Evolutionary conservation across 495 filamentous ascomycete species (phyloP).

Genomic region (Articulospora tetracladia): DNA sequence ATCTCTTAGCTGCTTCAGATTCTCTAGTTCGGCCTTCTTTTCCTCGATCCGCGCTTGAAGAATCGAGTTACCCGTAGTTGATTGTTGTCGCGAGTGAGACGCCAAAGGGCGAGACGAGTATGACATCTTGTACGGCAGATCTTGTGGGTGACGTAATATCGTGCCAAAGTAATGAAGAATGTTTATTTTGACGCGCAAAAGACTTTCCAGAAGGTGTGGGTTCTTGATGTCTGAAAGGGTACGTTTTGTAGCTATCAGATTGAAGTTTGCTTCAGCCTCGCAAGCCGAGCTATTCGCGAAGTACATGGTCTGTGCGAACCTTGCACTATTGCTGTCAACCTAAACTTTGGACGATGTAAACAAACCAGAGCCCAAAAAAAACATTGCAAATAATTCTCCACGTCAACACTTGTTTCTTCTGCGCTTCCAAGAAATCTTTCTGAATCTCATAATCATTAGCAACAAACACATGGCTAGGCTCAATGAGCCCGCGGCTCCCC

Average conservation of each 20-base stretch:
- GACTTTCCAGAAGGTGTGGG: too few species aligned
- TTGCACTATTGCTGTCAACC: background rate
- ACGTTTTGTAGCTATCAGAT: too few species aligned
- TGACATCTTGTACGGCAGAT: slow-evolving; percentile 43
- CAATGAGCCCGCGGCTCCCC: slow-evolving; percentile 70
- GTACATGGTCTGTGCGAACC: background rate
- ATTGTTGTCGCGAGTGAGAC: slow-evolving; percentile 59
- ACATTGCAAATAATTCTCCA: background rate
- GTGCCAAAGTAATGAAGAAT: too few species aligned
- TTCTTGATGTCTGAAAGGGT: too few species aligned
- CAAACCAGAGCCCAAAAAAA: background rate
- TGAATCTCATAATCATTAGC: background rate
- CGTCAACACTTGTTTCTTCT: background rate
- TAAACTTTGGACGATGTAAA: background rate
- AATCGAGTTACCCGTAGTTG: slow-evolving; percentile 46
- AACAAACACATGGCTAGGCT: slow-evolving; percentile 71
- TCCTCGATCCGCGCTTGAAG: slow-evolving; percentile 85
- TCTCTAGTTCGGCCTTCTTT: slow-evolving; percentile 91
- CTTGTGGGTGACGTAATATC: background rate
- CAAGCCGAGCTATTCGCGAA: background rate
- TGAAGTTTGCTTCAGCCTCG: too few species aligned
- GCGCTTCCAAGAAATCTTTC: background rate
- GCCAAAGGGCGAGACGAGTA: slow-evolving; percentile 55
- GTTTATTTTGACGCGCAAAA: too few species aligned
- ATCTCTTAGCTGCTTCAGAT: slow-evolving; percentile 79